Base-by-base conservation (phyloP, 2,329 filamentous ascomycete species). In the Diplodia intermedia region DNA sequence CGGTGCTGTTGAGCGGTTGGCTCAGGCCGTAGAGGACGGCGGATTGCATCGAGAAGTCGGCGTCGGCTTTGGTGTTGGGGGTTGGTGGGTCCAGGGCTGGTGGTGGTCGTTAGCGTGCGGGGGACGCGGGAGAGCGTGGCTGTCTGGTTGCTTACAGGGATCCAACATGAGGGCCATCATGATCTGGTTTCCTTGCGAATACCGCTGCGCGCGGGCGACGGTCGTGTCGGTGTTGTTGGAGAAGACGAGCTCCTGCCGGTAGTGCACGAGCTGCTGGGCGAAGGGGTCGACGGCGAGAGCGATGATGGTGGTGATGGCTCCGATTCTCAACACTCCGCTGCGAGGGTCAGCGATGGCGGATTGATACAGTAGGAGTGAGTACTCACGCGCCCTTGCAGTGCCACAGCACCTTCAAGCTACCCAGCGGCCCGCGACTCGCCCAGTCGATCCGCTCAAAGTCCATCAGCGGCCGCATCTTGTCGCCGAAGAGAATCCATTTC, bases 11-110 rank as follows among this genome's bases (percentile, higher is more conserved):
- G 2, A 29, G 15, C 2, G 56, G 15, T 14, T 69, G 49, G 4
- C 43, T 26, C 1, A 71, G 61, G 3, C 69, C 70, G 53, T 57
- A 56, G 1, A 71, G 29, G 9, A 70, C 52, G 3, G 65, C 67
- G 9, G 69, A 55, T n/a, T 70, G 69, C 57, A 71, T 62, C 4
- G 66, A 56, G 50, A 67, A 70, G 49, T 71, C 70, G 2, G 65
- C 67, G n/a, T 52, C 53, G 23, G 69, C 54, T 3, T 23, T 11
- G 1, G 43, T 49, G 14, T 31, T 40, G 9, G n/a, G 4, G 9
- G 1, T 15, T 2, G 54, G 12, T 1, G 54, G 33, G n/a, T 40
- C 3, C 4, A 12, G 33, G 12, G 60, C 40, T 36, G 18, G 12
- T 12, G 26, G 26, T 26, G 26, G 26, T 4, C 4, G 26, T 26